Percentiles rank a stretch among this genome's conserved stretches.
These are phyloP conservation scores for Vitis hybrid DNA, from an alignment of 177 flowering plant genomes.

Conservation along the genomic window DNA sequence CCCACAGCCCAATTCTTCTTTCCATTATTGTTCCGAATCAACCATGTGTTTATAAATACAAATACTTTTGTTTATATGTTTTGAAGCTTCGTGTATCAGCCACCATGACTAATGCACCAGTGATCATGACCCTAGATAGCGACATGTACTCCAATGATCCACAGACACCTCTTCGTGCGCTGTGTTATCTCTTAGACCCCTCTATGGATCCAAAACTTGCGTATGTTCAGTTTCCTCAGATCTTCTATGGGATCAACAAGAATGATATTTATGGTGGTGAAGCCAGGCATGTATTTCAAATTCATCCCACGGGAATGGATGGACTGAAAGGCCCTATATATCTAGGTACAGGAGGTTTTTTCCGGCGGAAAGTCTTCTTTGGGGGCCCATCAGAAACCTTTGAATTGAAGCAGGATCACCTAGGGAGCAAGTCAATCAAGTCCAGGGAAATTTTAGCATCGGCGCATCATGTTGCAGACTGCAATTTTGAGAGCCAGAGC, in stretches of 20 bases:
- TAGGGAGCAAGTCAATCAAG: background rate
- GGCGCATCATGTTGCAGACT: slow-evolving; percentile 3
- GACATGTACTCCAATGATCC: slow-evolving; percentile 35
- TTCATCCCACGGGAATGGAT: slow-evolving; percentile 20
- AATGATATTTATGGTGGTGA: slow-evolving; percentile 22
- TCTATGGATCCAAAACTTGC: slow-evolving; percentile 5
- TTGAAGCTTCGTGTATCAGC: slow-evolving; percentile 8
- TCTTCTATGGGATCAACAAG: slow-evolving; percentile 24
- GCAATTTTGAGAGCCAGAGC: background rate
- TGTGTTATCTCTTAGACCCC: slow-evolving; percentile 23
- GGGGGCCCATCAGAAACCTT: slow-evolving; percentile 5
- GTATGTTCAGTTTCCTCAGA: slow-evolving; percentile 27
- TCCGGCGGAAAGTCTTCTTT: slow-evolving; percentile 4
- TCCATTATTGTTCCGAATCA: no score
- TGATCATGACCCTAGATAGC: slow-evolving; percentile 21
- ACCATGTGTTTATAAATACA: no score
- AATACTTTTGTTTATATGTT: no score
- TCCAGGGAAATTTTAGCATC: background rate
- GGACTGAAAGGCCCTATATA: slow-evolving; percentile 2
- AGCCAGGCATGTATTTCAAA: slow-evolving; percentile 1
- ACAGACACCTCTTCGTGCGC: slow-evolving; percentile 16
- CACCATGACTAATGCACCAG: slow-evolving; percentile 27
- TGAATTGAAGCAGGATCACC: background rate
- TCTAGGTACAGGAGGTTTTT: slow-evolving; percentile 12
- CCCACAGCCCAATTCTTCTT: no score